Evolutionary conservation across 805 yeast species (phyloP).

Genomic region (Komagataella kurtzmanii): DNA sequence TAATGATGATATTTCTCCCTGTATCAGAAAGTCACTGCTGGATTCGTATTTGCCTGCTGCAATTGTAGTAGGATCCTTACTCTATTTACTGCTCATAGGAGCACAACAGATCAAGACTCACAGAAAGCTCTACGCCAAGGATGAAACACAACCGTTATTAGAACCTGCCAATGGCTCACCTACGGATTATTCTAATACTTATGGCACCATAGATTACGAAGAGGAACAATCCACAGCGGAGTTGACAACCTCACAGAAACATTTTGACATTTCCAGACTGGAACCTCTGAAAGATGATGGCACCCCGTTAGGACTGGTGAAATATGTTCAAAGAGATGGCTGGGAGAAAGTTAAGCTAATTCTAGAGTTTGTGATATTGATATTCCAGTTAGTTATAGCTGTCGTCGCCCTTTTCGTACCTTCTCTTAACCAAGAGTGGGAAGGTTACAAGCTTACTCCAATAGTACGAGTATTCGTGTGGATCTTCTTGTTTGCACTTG

Average conservation of each 20-base stretch:
- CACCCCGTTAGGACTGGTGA: conserved; percentile 40
- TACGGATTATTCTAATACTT: neutral
- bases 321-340: conserved; percentile 30
- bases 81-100: conserved; percentile 1
- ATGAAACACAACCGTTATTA: conserved; percentile 4
- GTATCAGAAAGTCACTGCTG: neutral
- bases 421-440: conserved; percentile 21
- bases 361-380: conserved; percentile 26
- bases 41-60: conserved; percentile 5
- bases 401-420: conserved; percentile 18
- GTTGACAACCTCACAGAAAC: conserved; percentile 33
- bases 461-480: conserved; percentile 23
- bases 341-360: conserved; percentile 42
- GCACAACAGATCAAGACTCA: neutral
- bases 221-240: neutral
- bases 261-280: conserved; percentile 49
- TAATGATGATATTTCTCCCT: conserved; percentile 1
- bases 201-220: neutral
- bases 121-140: neutral
- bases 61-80: conserved; percentile 2
- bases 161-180: neutral
- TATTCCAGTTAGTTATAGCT: conserved; percentile 22
- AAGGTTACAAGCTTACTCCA: conserved; percentile 11
- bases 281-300: conserved; percentile 46
- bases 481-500: conserved; percentile 26